These are phyloP conservation scores for Garcileccinum viscosum DNA, from an alignment of 1,284 basidiomycete genomes.

Conservation along the genomic window DNA sequence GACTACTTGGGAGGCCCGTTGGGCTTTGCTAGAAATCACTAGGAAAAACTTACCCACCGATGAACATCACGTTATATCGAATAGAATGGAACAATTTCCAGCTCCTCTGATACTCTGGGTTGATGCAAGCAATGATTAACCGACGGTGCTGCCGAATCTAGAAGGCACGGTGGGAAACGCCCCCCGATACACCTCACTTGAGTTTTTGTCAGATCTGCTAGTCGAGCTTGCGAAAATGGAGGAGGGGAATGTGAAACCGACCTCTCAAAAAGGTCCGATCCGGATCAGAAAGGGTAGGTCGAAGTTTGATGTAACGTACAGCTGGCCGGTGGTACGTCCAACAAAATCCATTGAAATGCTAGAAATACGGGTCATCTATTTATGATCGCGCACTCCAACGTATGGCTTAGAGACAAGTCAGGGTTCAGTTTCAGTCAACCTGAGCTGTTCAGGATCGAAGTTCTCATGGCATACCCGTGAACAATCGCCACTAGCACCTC, in stretches of 20 bases:
- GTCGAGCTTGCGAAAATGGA: not conserved
- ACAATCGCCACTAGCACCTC: not conserved
- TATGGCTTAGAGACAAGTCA: not conserved
- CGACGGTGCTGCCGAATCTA: not conserved
- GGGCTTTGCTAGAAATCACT: not conserved
- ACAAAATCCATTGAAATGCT: not conserved
- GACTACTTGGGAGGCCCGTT: not conserved
- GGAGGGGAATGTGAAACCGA: not conserved
- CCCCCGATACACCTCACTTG: not conserved
- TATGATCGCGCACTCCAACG: not conserved
- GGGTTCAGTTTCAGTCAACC: not conserved
- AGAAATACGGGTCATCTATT: not conserved
- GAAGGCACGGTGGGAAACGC: not conserved
- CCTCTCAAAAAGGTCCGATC: not conserved
- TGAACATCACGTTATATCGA: not conserved
- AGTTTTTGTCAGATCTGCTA: not conserved
- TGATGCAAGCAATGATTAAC: not conserved
- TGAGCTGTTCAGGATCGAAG: not conserved
- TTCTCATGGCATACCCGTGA: not conserved
- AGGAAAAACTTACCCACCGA: not conserved
- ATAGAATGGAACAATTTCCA: not conserved
- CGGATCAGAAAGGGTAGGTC: not conserved
- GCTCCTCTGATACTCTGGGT: not conserved
- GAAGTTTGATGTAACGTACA: too few relatives aligned
- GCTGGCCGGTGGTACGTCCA: too few relatives aligned